phyloP scores from a whole-genome alignment of 169 alveolate species.

The Plasmodium adleri region DNA sequence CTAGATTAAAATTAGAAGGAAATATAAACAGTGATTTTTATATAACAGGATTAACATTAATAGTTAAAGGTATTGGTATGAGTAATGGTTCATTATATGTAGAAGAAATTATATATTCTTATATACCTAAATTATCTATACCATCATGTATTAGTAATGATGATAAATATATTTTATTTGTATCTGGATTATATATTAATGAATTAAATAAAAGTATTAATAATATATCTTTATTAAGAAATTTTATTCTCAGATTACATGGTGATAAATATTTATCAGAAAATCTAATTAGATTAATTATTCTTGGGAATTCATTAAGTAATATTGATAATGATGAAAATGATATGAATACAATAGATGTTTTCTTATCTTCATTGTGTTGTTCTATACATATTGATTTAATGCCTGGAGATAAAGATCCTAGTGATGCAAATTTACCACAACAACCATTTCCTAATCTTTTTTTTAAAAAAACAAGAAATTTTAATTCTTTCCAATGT shows the following conservation, averaged over 20 bases:
- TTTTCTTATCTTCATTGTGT: constrained; percentile 43
- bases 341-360: constrained; percentile 30
- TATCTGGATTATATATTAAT: constrained; percentile 63
- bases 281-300: constrained; percentile 72
- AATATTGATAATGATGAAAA: constrained; percentile 43
- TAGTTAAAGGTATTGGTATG: constrained; percentile 62
- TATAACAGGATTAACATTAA: constrained; percentile 48
- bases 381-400: constrained; percentile 68
- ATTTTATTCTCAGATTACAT: constrained; percentile 60
- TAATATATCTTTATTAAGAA: constrained; percentile 44
- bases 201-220: constrained; percentile 33
- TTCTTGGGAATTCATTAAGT: constrained; percentile 76
- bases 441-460: constrained; percentile 82
- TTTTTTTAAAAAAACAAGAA: constrained; percentile 71
- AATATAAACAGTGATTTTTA: constrained; percentile 63
- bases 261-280: constrained; percentile 49
- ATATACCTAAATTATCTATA: constrained; percentile 40
- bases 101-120: constrained; percentile 66
- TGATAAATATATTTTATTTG: constrained; percentile 60
- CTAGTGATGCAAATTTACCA: constrained; percentile 78
- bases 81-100: constrained; percentile 75
- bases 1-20: constrained; percentile 74
- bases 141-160: constrained; percentile 49
- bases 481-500: constrained; percentile 56
- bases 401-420: constrained; percentile 83